Base-by-base conservation (phyloP, 1,284 basidiomycete species). In the Tilletia setariae region DNA sequence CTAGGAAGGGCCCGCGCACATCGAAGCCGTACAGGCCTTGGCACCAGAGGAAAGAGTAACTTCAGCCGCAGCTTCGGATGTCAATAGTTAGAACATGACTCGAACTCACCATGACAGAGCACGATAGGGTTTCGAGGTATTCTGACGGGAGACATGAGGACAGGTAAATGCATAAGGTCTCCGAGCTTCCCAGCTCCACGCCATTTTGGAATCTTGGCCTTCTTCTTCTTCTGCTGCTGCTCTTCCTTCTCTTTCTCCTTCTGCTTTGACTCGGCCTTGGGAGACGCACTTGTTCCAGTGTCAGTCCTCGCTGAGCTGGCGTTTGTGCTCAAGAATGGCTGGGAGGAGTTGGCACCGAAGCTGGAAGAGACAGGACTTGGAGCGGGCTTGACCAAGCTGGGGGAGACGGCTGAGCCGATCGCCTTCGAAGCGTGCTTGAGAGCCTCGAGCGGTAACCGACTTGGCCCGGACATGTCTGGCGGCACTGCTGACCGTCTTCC, bases 111-210 rank as follows among this genome's bases (percentile, higher is more conserved):
- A 84, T 98, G 95, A 78, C 93, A 98, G 16, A 98, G 86, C 0
- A 96, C 93, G 72, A 98, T 91, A 2, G 94, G 93, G 82, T 93
- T 89, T 15, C 92, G 87, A 0, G 95, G 95, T 6, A 87, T 87
- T 68, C 91, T 87, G 28, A 92, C 76, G 0, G 90, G 91, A 11
- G 73, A 68, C 59, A 75, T 71, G 51, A 70, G 70, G 1, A 65
- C 68, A 13, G 77, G 77, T 46, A 75, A 70, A 3, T 74, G 70
- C 72, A 79, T 79, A 1, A 77, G 68, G n/a, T 56, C 65, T 61
- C 73, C 70, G 40, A 79, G 78, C 63, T 44, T 23, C 30, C 35
- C 49, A 4, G 51, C 23, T 15, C 56, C 56, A 4, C 56, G 23
- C 56, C 56, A 61, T 35, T 61, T 61, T 2, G 56, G 56, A 25